Base-by-base conservation (phyloP, 495 filamentous ascomycete genomes). In the Xylaria venustula region DNA sequence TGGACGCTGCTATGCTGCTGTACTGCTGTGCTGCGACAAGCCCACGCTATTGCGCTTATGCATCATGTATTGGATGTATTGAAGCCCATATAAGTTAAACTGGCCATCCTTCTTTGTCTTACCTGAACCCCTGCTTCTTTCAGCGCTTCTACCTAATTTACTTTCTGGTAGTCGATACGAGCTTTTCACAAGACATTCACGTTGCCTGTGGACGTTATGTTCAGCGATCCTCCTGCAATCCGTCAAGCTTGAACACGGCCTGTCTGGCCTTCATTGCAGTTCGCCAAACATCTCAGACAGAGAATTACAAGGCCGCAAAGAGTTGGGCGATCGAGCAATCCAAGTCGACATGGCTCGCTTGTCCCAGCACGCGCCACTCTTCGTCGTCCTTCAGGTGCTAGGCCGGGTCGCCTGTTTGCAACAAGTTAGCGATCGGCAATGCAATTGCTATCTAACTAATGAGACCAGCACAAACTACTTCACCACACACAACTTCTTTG, bases 401-500 rank as follows among this genome's bases (percentile, higher is more conserved):
- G 26, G 47, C 17, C 47, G 32, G 17, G 58, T 22, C 15, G 20
- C 49, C 40, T 26, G 49, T 32, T 48, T 61, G 28, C 2, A 57
- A 15, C 57, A 67, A 49, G 60, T 69, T n/a, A 58, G 42, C 54
- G 52, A 51, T 25, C 45, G 58, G 6, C 59, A 62, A 64, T 84
- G 81, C 64, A 67, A 71, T 62, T 84, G 81, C 61, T 84, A 74
- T 60, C 56, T 77, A 32, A 79, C 76, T 52, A 81, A 83, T 54
- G 79, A 73, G 20, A 73, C 71, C 34, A 72, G 74, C 36, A 44
- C 71, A 15, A 75, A 78, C 8, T 88, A 84, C 74, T 90, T 88
- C 69, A 78, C 77, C 20, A 75, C 83, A 65, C 85, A 90, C 75
- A 79, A 79, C 36, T 85, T 90, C 70, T 87, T 81, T 75, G 88